Conservation (phyloP, 2,329 filamentous ascomycete genomes). For the Colletotrichum sp. region DNA sequence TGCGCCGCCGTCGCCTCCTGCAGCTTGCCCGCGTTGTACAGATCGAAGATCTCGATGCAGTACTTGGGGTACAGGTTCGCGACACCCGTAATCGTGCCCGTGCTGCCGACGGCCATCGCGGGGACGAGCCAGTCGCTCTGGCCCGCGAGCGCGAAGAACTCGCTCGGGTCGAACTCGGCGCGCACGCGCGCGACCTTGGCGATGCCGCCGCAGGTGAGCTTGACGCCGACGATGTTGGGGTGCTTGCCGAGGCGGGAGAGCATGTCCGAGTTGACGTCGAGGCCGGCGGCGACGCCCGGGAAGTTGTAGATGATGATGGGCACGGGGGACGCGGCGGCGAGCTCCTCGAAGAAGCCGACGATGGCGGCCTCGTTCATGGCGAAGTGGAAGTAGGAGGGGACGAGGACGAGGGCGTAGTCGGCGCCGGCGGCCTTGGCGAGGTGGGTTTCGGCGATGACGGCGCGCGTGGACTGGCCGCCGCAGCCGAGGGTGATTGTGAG, state of each 20-base stretch:
- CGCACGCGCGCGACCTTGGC: constrained; percentile 71
- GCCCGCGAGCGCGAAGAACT: constrained; percentile 74
- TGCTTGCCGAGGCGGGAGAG: constrained; percentile 63
- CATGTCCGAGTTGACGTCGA: constrained; percentile 72
- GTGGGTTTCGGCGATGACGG: constrained; percentile 68
- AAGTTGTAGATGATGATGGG: constrained; percentile 78
- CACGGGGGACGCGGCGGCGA: constrained; percentile 64
- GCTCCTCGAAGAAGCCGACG: constrained; percentile 66
- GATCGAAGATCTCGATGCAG: constrained; percentile 54
- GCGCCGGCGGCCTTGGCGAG: constrained; percentile 68
- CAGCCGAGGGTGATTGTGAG: constrained; percentile 72
- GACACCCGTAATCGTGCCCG: constrained; percentile 67
- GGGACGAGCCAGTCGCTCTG: constrained; percentile 75
- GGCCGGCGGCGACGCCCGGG: constrained; percentile 68
- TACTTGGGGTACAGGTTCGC: constrained; percentile 65
- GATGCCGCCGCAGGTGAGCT: constrained; percentile 77
- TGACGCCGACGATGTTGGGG: constrained; percentile 72
- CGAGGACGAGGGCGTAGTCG: constrained; percentile 71
- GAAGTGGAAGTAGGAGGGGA: constrained; percentile 74
- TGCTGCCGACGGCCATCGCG: constrained; percentile 61
- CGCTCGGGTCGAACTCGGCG: constrained; percentile 51
- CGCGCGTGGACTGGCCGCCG: constrained; percentile 68
- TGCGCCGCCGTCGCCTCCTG: constrained; percentile 55
- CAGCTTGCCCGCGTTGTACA: constrained; percentile 50
- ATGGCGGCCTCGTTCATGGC: constrained; percentile 66